Conservation (phyloP, 2,329 filamentous ascomycete species). For the Phialemoniopsis sp. region DNA sequence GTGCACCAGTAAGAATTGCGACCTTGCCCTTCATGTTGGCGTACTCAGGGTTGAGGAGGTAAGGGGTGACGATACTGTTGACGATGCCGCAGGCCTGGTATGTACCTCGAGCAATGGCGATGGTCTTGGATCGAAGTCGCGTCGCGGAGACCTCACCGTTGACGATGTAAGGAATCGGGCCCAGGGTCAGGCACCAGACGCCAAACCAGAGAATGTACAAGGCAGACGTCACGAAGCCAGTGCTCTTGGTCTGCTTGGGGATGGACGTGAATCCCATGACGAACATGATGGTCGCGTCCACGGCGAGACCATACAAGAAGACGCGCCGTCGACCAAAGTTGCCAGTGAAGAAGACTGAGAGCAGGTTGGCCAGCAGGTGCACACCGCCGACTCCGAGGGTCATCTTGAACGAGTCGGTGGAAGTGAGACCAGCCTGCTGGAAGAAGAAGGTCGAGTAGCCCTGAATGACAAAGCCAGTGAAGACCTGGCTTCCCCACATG, state of each 20-base stretch:
- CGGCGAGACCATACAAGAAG: constrained; percentile 5
- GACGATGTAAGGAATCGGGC: constrained; percentile 30
- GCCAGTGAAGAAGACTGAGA: constrained; percentile 6
- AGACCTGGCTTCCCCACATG: constrained; percentile 16
- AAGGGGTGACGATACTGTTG: neutral
- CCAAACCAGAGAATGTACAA: constrained; percentile 17
- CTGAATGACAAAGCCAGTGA: constrained; percentile 33
- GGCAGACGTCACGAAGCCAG: constrained; percentile 4
- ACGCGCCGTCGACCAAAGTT: constrained; percentile 3
- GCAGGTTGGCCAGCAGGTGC: constrained; percentile 4
- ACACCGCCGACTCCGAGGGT: constrained; percentile 23
- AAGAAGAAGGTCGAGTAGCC: constrained; percentile 9
- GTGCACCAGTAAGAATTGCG: neutral
- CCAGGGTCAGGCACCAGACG: constrained; percentile 27
- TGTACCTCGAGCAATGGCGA: constrained; percentile 28
- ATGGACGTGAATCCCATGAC: constrained; percentile 10
- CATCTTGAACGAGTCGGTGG: constrained; percentile 22
- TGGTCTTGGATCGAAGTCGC: constrained; percentile 28
- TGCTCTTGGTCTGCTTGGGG: neutral
- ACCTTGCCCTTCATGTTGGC: neutral
- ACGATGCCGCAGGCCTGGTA: constrained; percentile 13
- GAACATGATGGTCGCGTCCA: constrained; percentile 9
- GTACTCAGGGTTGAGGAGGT: neutral
- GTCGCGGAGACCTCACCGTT: constrained; percentile 29
- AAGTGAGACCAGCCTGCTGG: constrained; percentile 18